Evolutionary conservation across 73 alveolate genomes (phyloP).

Genomic region (Uronychia binucleata): DNA sequence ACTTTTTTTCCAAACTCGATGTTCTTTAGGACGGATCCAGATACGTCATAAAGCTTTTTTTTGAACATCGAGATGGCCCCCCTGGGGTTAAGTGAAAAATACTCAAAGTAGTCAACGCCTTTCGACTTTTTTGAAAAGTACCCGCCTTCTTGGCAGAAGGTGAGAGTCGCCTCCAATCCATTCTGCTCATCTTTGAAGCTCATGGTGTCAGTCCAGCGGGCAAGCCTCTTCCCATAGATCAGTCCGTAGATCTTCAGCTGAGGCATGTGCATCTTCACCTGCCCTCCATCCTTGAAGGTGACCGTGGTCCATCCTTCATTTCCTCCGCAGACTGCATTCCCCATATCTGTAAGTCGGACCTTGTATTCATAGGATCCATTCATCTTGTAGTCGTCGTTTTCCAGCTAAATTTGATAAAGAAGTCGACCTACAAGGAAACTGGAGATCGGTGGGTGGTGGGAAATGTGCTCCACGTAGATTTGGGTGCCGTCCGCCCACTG

Average conservation of each 20-base stretch:
- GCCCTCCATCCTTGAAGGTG: slow-evolving; percentile 23
- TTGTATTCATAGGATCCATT: slow-evolving; percentile 46
- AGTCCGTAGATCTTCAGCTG: slow-evolving; percentile 39
- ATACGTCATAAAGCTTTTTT: slow-evolving; percentile 5
- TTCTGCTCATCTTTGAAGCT: slow-evolving; percentile 36
- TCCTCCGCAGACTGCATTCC: slow-evolving; percentile 55
- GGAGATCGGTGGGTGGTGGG: slow-evolving; percentile 97
- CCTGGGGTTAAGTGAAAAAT: not conserved
- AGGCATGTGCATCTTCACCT: slow-evolving; percentile 30
- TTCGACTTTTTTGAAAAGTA: slow-evolving; percentile 23
- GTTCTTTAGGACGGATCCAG: slow-evolving; percentile 43
- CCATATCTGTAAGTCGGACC: slow-evolving; percentile 55
- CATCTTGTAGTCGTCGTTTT: slow-evolving; percentile 19
- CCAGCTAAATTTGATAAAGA: not conserved
- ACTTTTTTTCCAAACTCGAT: slow-evolving; percentile 15
- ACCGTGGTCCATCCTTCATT: slow-evolving; percentile 38
- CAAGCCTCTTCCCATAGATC: slow-evolving; percentile 37
- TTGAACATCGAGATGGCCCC: slow-evolving; percentile 26
- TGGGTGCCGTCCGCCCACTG: slow-evolving; percentile 92
- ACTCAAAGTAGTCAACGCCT: not conserved
- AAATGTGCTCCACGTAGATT: slow-evolving; percentile 94
- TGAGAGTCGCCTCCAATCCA: slow-evolving; percentile 17
- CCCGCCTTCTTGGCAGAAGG: slow-evolving; percentile 30
- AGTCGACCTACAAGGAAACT: slow-evolving; percentile 72
- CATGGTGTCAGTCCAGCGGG: slow-evolving; percentile 40